phyloP scores from a whole-genome alignment of 2,329 filamentous ascomycete species.

The Ophiostoma angusticollis region DNA sequence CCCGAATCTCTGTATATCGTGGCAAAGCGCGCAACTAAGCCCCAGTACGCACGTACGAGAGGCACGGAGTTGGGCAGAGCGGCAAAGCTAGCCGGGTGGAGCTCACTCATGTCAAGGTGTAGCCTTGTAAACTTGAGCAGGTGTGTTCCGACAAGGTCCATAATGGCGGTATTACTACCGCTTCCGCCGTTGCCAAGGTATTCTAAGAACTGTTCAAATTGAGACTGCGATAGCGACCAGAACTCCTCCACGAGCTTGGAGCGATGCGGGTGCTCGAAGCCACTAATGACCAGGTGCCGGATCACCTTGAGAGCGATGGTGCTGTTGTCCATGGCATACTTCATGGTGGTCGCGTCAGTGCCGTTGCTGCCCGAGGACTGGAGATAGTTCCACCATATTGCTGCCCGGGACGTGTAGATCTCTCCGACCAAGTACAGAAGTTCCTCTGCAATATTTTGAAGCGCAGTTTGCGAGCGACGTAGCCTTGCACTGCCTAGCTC shows the following conservation, averaged over 20 bases:
- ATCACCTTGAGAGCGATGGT: conserved; percentile 67
- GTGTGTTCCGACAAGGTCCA: conserved; percentile 66
- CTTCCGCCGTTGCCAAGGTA: conserved; percentile 29
- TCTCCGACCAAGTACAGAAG: conserved; percentile 66
- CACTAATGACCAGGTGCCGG: conserved; percentile 63
- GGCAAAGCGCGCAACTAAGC: conserved; percentile 62
- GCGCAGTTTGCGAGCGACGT: conserved; percentile 56
- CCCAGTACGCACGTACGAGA: conserved; percentile 76
- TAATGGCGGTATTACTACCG: conserved; percentile 27
- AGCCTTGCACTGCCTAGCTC: conserved; percentile 74
- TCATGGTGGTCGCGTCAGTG: conserved; percentile 29
- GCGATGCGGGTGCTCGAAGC: conserved; percentile 75
- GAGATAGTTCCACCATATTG: conserved; percentile 53
- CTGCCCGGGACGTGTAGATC: conserved; percentile 65
- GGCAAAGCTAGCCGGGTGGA: conserved; percentile 71
- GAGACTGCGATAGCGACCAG: conserved; percentile 65
- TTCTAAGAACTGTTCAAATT: conserved; percentile 63
- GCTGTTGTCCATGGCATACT: conserved; percentile 61
- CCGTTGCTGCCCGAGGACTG: conserved; percentile 37
- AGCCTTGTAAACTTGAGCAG: conserved; percentile 83
- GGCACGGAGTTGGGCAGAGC: conserved; percentile 67
- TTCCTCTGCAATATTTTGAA: conserved; percentile 71
- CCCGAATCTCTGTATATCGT: conserved; percentile 54
- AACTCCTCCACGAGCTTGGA: conserved; percentile 63
- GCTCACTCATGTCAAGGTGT: conserved; percentile 71